phyloP scores from a whole-genome alignment of 2,329 filamentous ascomycete species.

The Colletotrichum navitas region DNA sequence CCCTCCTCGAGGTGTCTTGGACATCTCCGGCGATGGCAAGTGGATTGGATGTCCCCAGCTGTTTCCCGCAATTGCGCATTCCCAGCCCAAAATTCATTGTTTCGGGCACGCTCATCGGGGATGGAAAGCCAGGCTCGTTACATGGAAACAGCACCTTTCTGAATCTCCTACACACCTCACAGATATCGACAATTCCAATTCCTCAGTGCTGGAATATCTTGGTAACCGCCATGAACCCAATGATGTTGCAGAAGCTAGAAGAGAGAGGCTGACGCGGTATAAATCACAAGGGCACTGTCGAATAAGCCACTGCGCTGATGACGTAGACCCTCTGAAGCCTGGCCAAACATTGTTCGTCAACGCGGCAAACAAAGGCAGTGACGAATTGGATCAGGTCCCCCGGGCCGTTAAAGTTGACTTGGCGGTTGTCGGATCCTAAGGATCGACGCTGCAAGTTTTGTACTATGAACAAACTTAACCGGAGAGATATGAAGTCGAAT shows the following conservation, averaged over 20 bases:
- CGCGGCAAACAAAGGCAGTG: slow-evolving; percentile 64
- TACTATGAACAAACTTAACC: neutral
- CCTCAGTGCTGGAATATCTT: slow-evolving; percentile 53
- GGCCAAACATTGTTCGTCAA: slow-evolving; percentile 71
- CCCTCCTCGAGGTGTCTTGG: slow-evolving; percentile 65
- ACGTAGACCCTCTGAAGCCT: slow-evolving; percentile 48
- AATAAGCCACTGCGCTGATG: slow-evolving; percentile 55
- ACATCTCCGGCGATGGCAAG: slow-evolving; percentile 52
- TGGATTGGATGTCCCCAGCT: slow-evolving; percentile 59
- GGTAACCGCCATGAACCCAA: slow-evolving; percentile 44
- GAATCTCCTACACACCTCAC: slow-evolving; percentile 53
- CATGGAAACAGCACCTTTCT: slow-evolving; percentile 53
- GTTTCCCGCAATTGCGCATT: slow-evolving; percentile 58
- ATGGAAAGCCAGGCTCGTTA: slow-evolving; percentile 68
- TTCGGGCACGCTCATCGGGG: slow-evolving; percentile 72
- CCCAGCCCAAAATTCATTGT: slow-evolving; percentile 63
- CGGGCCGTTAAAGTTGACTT: slow-evolving; percentile 67
- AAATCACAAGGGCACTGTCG: slow-evolving; percentile 49
- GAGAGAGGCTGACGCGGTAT: slow-evolving; percentile 42
- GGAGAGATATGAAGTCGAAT: too few species aligned
- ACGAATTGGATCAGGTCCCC: slow-evolving; percentile 56
- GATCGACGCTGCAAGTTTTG: neutral
- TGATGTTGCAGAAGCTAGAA: slow-evolving; percentile 35
- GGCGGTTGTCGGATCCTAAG: slow-evolving; percentile 4
- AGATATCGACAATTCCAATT: slow-evolving; percentile 58